Evolutionary conservation across 768 basidiomycete species (phyloP), one percentile per base, ranked within the genome.

Genomic region (Termitomyces sp.): DNA sequence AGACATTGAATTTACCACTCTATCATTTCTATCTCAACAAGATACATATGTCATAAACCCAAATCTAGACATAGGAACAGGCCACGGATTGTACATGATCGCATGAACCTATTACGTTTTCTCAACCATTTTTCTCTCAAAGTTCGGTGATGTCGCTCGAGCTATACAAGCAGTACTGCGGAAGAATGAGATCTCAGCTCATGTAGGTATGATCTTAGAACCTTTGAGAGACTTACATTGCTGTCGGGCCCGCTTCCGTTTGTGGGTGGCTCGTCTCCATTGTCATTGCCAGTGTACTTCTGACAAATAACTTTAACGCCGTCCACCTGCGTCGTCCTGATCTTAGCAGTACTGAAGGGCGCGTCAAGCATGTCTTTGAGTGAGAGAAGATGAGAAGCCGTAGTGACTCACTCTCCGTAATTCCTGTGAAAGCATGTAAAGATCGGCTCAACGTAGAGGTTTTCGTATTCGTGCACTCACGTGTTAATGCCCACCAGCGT

Each of bases 401-500:
- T 5, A 18, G 1, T 10, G 16, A 38, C 70, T 64, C 48, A 71
- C 70, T 72, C 71, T 64, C 68, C 69, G 56, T 69, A 70, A 60
- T 71, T 72, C 15, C 69, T 72, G 50, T 16, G 13, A 38, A 20
- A 32, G 15, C 7, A 16, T 5, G 15, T 50, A 3, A 27, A 40
- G 20, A 22, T 22, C 18, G 10, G 5, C 12, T 20, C 38, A 22
- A 40, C 9, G 18, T 4, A 32, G 18, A 40, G 15, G 4, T 25
- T 31, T 7, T 20, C 20, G 4, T 25, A 31, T 7, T 20, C 20
- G 13, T 18, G 29, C 7, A 48, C 68, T 58, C 33, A 71, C 70
- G 64, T 57, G 63, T 71, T 72, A 53, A 71, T 72, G 16, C 71
- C 68, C 18, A 53, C 70, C 36, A 72, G 63, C 12, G 51, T 55